Evolutionary conservation across 768 basidiomycete species (phyloP), one percentile per base, ranked within the genome.

Genomic region (Sporobolomyces phaffii): DNA sequence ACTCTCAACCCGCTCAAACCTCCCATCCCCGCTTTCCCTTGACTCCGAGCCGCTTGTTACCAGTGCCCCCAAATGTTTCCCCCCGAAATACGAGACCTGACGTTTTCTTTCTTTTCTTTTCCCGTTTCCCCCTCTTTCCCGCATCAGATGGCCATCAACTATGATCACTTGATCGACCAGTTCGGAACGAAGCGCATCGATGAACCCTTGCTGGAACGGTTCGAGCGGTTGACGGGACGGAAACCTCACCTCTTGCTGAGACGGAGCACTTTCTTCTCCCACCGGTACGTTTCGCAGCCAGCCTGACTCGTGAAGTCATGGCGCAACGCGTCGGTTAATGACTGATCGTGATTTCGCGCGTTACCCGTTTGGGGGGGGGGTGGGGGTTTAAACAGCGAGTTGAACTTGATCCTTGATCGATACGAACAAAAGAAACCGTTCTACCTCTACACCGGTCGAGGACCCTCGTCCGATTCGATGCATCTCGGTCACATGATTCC

Each of bases 401-500:
- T 99, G 73, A 87, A 92, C 79, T 84, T 85, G 73, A 96, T 99
- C 60, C 80, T 99, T 64, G 91, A 96, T 78, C 87, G 91, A 68
- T 97, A 89, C 78, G 94, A 98, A 78, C 88, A 94, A 75, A 87
- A 90, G 20, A 96, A 98, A 77, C 96, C 93, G 3, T 98, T 97
- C 80, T 99, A 89, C 81, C 80, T 99, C 69, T 99, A 99, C 78
- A 99, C 96, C 1, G 96, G 96, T 36, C 85, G 96, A 64, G 96
- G 96, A 15, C 96, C 96, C 24, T 91, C 89, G 70, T 94, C 90
- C 75, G 90, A 90, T 76, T 93, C 91, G 75, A 88, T 98, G 87
- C 96, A 99, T 80, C 80, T 98, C 54, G 96, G 96, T 22, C 96
- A 99, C 77, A 88, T 93, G 87, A 86, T 97, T 56, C 96, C 94